These are phyloP conservation scores for Pholiota conissans DNA, from an alignment of 768 basidiomycete species.

Conservation along the genomic window DNA sequence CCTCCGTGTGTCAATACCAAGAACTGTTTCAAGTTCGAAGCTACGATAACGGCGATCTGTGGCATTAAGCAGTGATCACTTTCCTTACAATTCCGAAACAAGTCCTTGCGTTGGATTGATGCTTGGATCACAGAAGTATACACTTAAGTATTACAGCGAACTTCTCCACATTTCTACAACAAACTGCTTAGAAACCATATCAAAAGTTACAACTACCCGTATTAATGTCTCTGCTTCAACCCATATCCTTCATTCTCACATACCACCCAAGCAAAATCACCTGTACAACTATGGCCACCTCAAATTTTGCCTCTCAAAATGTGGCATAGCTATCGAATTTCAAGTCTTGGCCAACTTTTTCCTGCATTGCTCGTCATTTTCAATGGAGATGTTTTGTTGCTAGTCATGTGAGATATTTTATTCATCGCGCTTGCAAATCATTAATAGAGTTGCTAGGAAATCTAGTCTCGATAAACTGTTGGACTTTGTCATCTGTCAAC, in stretches of 20 bases:
- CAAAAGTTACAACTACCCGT: conserved; percentile 1
- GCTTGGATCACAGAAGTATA: neutral
- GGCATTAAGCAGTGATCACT: conserved; percentile 14
- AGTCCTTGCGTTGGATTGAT: neutral
- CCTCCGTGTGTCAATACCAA: conserved; percentile 19
- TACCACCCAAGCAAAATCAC: conserved; percentile 1
- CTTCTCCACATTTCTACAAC: neutral
- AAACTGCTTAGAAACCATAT: conserved; percentile 1
- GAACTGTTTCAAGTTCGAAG: conserved; percentile 17
- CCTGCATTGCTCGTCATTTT: neutral
- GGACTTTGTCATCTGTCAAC: neutral
- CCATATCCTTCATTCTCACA: neutral
- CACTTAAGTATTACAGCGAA: neutral
- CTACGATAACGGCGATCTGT: conserved; percentile 23
- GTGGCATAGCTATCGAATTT: neutral
- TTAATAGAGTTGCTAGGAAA: neutral
- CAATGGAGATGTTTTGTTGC: neutral
- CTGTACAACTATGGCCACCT: conserved; percentile 1
- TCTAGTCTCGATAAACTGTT: neutral
- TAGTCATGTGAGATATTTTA: too few species aligned
- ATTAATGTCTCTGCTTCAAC: conserved; percentile 8
- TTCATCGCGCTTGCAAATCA: too few species aligned
- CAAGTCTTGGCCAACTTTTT: neutral
- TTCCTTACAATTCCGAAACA: neutral
- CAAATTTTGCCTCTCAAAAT: neutral